These are phyloP conservation scores for Fragaria nilgerrensis DNA, from an alignment of 306 rosid genomes.

Conservation along the genomic window DNA sequence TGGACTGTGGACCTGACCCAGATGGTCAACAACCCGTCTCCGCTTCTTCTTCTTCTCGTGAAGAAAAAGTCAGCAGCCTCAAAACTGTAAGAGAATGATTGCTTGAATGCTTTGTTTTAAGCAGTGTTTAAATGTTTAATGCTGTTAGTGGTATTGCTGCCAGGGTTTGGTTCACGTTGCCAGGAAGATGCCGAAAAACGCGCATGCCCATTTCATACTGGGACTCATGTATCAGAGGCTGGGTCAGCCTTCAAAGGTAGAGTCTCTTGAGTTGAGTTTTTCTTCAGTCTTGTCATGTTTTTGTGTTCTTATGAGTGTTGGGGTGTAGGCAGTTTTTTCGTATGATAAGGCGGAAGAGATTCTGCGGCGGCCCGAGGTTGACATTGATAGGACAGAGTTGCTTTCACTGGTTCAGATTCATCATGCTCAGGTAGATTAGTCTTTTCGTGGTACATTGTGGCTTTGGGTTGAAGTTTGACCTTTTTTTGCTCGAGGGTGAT, in stretches of 20 bases:
- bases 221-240: slow-evolving; percentile 96
- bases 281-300: background rate
- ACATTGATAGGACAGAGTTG: slow-evolving; percentile 73
- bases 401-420: slow-evolving; percentile 88
- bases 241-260: slow-evolving; percentile 87
- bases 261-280: background rate
- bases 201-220: slow-evolving; percentile 94
- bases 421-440: slow-evolving; percentile 82
- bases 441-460: background rate
- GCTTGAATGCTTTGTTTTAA: background rate
- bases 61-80: slow-evolving; percentile 96
- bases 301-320: slow-evolving; percentile 14
- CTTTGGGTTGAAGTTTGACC: background rate
- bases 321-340: slow-evolving; percentile 64
- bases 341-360: slow-evolving; percentile 93
- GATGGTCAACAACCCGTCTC: slow-evolving; percentile 50
- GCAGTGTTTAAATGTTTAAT: background rate
- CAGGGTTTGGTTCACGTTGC: slow-evolving; percentile 98
- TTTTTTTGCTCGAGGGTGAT: slow-evolving; percentile 32
- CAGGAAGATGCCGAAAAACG: slow-evolving; percentile 94
- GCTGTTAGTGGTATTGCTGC: slow-evolving; percentile 27
- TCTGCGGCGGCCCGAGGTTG: slow-evolving; percentile 69
- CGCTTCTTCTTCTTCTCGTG: slow-evolving; percentile 67
- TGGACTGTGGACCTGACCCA: slow-evolving; percentile 70
- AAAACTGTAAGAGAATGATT: slow-evolving; percentile 68